Percentiles rank a stretch among this genome's conserved stretches.
phyloP scores from a whole-genome alignment of 257 asterid genomes.

The Schizonepeta tenuifolia region DNA sequence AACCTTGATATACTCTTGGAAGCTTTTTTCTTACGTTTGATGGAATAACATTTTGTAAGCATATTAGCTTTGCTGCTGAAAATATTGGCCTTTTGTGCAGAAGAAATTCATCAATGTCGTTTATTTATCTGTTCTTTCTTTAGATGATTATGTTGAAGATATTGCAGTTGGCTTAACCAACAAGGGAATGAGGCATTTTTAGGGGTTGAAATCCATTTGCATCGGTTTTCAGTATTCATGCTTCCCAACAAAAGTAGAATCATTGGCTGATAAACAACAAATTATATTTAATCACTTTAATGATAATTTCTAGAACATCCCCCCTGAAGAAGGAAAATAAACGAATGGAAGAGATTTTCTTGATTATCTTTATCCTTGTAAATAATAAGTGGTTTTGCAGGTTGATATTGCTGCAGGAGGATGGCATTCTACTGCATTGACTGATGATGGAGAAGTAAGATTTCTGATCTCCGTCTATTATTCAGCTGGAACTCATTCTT shows the following conservation, averaged over 20 bases:
- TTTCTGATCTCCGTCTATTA: constrained; percentile 14
- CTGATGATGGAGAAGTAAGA: constrained; percentile 89
- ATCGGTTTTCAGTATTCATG: constrained; percentile 14
- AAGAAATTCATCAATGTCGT: constrained; percentile 13
- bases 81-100: constrained; percentile 12
- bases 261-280: neutral
- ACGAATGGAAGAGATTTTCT: neutral
- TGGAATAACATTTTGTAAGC: constrained; percentile 6
- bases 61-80: constrained; percentile 10
- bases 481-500: neutral
- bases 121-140: neutral
- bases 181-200: neutral
- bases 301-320: constrained; percentile 11
- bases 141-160: constrained; percentile 8
- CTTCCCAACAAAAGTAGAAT: neutral
- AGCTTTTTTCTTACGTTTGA: constrained; percentile 8
- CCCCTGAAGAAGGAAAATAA: neutral
- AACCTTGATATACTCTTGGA: constrained; percentile 26
- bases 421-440: constrained; percentile 98
- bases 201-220: neutral
- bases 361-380: constrained; percentile 20
- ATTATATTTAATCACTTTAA: neutral
- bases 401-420: constrained; percentile 99
- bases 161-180: constrained; percentile 15
- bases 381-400: constrained; percentile 48